These are phyloP conservation scores for Protomyces lactucae-debilis DNA, from an alignment of 1,139 yeast genomes.

Conservation along the genomic window DNA sequence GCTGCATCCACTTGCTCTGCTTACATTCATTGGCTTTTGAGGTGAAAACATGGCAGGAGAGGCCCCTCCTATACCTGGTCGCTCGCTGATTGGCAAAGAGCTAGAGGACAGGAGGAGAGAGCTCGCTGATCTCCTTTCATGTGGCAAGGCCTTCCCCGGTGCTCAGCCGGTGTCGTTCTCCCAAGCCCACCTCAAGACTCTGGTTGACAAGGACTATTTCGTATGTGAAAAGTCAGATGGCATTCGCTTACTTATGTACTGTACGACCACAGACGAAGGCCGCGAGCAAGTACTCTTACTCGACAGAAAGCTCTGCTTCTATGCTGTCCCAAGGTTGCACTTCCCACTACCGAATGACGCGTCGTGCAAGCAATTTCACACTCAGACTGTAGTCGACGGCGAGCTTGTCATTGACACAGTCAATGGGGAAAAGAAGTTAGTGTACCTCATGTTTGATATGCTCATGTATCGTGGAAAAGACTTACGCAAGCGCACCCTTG, in stretches of 20 bases:
- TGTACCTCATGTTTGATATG: conserved; percentile 88
- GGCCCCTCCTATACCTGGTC: conserved; percentile 16
- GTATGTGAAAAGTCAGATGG: conserved; percentile 98
- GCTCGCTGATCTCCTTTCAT: conserved; percentile 1
- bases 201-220: conserved; percentile 56
- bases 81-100: conserved; percentile 8
- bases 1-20: too few relatives aligned
- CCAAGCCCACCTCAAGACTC: conserved; percentile 58
- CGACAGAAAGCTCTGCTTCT: conserved; percentile 83
- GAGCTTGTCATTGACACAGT: conserved; percentile 66
- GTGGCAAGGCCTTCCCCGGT: conserved; percentile 44
- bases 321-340: conserved; percentile 66
- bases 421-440: conserved; percentile 53
- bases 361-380: conserved; percentile 45
- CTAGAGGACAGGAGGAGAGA: conserved; percentile 6
- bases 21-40: too few relatives aligned
- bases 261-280: conserved; percentile 52
- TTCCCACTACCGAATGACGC: conserved; percentile 60
- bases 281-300: conserved; percentile 55
- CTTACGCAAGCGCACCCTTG: conserved; percentile 63
- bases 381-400: conserved; percentile 87
- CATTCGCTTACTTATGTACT: conserved; percentile 71
- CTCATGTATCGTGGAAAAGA: conserved; percentile 73
- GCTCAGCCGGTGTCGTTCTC: conserved; percentile 94
- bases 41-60: conserved; percentile 5